Base-by-base conservation (phyloP, 2,329 filamentous ascomycete species). In the Paecilomyces fulvus region DNA sequence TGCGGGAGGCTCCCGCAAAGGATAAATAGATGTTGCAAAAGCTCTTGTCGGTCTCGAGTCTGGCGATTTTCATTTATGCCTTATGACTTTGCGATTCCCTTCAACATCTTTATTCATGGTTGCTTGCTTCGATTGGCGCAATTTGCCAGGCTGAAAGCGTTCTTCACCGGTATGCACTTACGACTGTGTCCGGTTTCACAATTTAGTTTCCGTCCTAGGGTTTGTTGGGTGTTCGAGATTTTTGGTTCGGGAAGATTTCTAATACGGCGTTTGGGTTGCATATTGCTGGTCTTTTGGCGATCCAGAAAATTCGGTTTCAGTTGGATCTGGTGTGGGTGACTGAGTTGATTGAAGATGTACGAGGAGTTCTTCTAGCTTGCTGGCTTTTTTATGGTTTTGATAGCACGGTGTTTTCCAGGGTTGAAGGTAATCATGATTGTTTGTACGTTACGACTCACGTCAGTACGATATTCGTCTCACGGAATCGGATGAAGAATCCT, bases 1-100 rank as follows among this genome's bases (percentile, higher is more conserved):
- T 61, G 66, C 71, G 11, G 67, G 70, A 30, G 73, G 69, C 57
- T 65, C 71, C 21, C 4, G 62, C 64, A 2, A 64, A 70, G 28
- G 65, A 69, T 55, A 69, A 68, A 58, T 67, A 59, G 55, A 54
- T 43, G 48, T 23, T 25, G 48, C 31, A 48, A 20, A 55, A 30
- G 37, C 14, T 30, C 30, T 43, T 14, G 20, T 31, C 50, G 48
- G 21, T 11, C 28, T 54, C 23, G 21, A 14, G 33, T 20, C 52
- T 20, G 52, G 31, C 21, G 17, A 17, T 28, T 46, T 14, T 12
- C 37, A 33, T 46, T 54, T 25, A 46, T 54, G 28, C 23, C 25
- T 49, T 14, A 53, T 43, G 37, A 48, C 43, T 12, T 33, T 46
- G 43, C 49, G 21, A 30, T 28, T 28, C 23, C 20, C 11, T 37